Percentiles rank a stretch among this genome's conserved stretches.
phyloP scores from a whole-genome alignment of 2,329 filamentous ascomycete genomes.

The Cladosporium sphaerospermum region DNA sequence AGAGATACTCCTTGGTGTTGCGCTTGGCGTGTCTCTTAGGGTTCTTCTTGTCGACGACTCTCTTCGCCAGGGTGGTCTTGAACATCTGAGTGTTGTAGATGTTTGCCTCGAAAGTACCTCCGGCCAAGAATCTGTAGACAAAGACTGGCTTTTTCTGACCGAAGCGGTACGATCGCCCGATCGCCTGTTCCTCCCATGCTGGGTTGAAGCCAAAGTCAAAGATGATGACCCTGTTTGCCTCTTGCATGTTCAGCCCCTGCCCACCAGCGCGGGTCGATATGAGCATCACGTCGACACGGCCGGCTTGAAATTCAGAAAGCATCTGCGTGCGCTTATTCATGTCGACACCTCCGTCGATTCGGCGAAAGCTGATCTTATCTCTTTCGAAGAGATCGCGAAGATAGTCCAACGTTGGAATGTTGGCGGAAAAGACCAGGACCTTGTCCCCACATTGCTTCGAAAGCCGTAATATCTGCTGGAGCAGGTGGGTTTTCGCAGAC shows the following conservation, averaged over 20 bases:
- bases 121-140: slow-evolving; percentile 75
- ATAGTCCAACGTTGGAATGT: slow-evolving; percentile 62
- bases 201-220: slow-evolving; percentile 82
- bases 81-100: slow-evolving; percentile 70
- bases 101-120: slow-evolving; percentile 71
- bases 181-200: slow-evolving; percentile 74
- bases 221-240: slow-evolving; percentile 79
- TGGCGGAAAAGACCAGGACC: slow-evolving; percentile 74
- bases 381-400: slow-evolving; percentile 52
- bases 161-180: slow-evolving; percentile 79
- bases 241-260: slow-evolving; percentile 73
- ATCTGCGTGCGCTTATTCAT: slow-evolving; percentile 54
- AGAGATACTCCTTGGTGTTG: slow-evolving; percentile 49
- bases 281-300: slow-evolving; percentile 55
- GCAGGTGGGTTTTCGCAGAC: slow-evolving; percentile 63
- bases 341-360: slow-evolving; percentile 62
- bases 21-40: slow-evolving; percentile 60
- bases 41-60: slow-evolving; percentile 79
- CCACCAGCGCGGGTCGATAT: slow-evolving; percentile 82
- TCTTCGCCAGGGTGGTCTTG: slow-evolving; percentile 72
- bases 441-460: slow-evolving; percentile 61
- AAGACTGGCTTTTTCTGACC: slow-evolving; percentile 75
- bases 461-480: slow-evolving; percentile 64
- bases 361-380: slow-evolving; percentile 42
- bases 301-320: slow-evolving; percentile 64